A percentile compares a stretch with the other conserved stretches of the same genome.
Conservation (phyloP, 2,329 filamentous ascomycete species). For the Trichophyton verrucosum region DNA sequence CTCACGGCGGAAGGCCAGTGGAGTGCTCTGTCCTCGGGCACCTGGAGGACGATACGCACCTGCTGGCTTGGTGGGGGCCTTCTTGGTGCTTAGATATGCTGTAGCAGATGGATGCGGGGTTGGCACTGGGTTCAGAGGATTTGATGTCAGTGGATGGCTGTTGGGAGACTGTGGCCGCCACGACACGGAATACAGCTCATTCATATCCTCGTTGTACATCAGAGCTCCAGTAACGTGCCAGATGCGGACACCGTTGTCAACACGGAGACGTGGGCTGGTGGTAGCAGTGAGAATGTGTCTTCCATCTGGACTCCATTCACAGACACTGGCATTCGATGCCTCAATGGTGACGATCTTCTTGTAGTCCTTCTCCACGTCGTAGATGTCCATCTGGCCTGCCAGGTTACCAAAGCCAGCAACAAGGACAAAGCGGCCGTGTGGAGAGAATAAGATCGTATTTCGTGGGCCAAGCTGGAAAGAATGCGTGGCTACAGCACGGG, state of each 20-base stretch:
- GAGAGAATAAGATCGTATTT: constrained; percentile 92
- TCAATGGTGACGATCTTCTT: constrained; percentile 87
- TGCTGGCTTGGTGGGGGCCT: constrained; percentile 93
- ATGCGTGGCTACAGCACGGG: constrained; percentile 68
- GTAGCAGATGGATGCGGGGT: constrained; percentile 70
- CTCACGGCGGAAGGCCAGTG: constrained; percentile 91
- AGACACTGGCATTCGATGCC: constrained; percentile 88
- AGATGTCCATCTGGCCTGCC: constrained; percentile 94
- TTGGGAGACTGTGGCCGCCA: constrained; percentile 68
- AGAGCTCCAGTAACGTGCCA: constrained; percentile 83
- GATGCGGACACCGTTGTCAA: constrained; percentile 91
- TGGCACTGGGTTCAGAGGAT: constrained; percentile 64
- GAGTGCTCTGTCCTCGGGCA: constrained; percentile 76
- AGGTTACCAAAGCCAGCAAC: constrained; percentile 96
- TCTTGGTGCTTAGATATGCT: constrained; percentile 69
- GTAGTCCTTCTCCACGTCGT: constrained; percentile 90
- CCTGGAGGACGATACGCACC: constrained; percentile 93
- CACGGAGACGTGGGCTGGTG: constrained; percentile 83
- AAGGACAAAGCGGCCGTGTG: constrained; percentile 80
- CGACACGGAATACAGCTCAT: constrained; percentile 77
- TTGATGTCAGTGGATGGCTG: constrained; percentile 45
- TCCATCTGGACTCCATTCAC: constrained; percentile 94
- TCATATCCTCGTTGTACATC: constrained; percentile 93
- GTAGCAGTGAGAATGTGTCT: constrained; percentile 95
- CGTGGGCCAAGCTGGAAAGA: constrained; percentile 76